Base-by-base conservation (phyloP, 148 eudicot genomes). In the Camellia lanceoleosa region DNA sequence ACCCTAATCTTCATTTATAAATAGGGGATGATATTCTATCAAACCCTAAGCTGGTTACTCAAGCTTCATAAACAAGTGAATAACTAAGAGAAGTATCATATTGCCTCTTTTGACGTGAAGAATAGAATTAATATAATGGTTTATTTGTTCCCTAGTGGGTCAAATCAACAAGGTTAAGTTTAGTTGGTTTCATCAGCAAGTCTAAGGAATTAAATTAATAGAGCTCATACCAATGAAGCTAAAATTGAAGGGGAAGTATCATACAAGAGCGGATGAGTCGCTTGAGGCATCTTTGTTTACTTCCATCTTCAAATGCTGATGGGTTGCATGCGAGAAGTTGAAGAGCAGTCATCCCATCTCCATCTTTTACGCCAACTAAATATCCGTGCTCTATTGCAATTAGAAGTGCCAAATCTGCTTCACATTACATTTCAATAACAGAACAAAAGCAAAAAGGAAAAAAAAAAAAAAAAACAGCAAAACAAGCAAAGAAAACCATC, bases 251-350 rank as follows among this genome's bases (percentile, higher is more conserved):
- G 5, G 10, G 54, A 60, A 44, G 38, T 14, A 56, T 75, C 78
- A 12, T 75, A 75, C 68, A 6, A 60, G 68, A 75, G 41, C 3
- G 13, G 54, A 43, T 1, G 52, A 75, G 78, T 14, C 56, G n/a
- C 51, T 75, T 43, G 9, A 60, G 52, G 68, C 0, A 60, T 18
- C 68, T 20, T 19, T 19, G 52, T 2, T 68, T 68, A 1, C 54
- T 23, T 44, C 68, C 65, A 5, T 13, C 11, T 42, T 59, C 1
- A n/a, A 80, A 62, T 18, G 68, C 71, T 1, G 43, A 38, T 58
- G 74, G 41, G 49, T 58, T 79, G 59, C 67, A 69, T 3, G 76
- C 68, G 7, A 80, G 82, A 80, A 72, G 82, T 64, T 80, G 82
- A 63, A 80, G 82, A 72, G 77, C 70, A 46, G 77, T 80, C 82